Evolutionary conservation across 495 filamentous ascomycete species (phyloP), one percentile per base, ranked within the genome.

Genomic region (Venustampulla echinocandica): DNA sequence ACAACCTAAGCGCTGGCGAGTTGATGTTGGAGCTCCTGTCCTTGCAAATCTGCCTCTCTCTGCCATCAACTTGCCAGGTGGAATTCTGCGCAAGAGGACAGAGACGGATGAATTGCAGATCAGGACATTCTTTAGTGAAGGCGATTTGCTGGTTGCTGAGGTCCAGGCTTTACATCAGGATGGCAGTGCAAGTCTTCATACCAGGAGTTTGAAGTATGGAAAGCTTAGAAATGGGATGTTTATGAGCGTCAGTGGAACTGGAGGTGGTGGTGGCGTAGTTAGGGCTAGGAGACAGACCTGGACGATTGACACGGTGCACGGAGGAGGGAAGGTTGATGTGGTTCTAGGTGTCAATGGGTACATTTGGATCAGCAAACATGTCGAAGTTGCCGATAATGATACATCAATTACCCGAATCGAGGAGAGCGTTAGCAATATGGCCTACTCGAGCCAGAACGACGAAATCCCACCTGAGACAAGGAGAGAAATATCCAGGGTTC

Each of bases 51-150:
- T 98, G 0, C 88, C 87, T 4, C 75, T 98, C 4, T 81, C 75
- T 40, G 81, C 86, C 30, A 97, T 98, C 64, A 97, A 98, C 59
- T 68, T 97, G 1, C 93, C 92, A 7, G 92, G 92, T 39, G 90
- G 92, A 24, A 95, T 95, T 55, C 73, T 95, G 56, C 77, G 92
- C 23, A 84, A 87, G 56, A 73, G 92, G 51, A 97, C 92, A 3
- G 85, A 84, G 54, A 89, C 90, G 4, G 92, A 98, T 61, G 93
- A 97, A 65, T 70, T 98, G 48, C 88, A 95, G 57, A 96, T 98
- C 58, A 78, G 92, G 17, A 87, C 76, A 5, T 96, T 94, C 61
- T 95, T 96, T 68, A 75, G 75, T 20, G 90, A 95, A 62, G 90
- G 90, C 10, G 90, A 96, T 56, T 61, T 96, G 27, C 66, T 96